Evolutionary conservation across 2,329 filamentous ascomycete species (phyloP), one percentile per base, ranked within the genome.

Genomic region (Neonectria ditissima): DNA sequence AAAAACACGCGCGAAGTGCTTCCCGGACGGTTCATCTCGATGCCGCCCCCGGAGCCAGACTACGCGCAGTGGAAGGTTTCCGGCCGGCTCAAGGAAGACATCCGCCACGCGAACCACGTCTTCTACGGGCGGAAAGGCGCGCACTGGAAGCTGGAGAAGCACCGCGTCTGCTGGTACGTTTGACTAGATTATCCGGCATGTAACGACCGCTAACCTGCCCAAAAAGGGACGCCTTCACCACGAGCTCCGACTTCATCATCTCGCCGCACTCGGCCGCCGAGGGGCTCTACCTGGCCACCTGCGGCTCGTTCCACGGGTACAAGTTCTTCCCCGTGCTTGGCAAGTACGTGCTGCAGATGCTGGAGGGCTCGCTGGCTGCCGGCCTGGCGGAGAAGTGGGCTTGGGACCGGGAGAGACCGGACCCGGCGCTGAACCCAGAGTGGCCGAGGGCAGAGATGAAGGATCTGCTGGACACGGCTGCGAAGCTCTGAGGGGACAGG

Each of bases 321-420:
- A 91, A 91, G 75, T 91, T 92, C 75, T 83, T 91, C 61, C 89
- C 89, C 0, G 83, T 86, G 3, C 83, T 90, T 26, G 89, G 89
- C 5, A 86, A 84, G 67, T 91, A 91, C 68, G 81, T 89, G 28
- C 73, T 83, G n/a, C 82, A 87, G 69, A 85, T 85, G 88, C 76
- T 82, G 28, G 83, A 83, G 68, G 83, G 76, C 13, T 66, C 75
- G 14, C 73, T 88, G 18, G 74, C 78, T 7, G 68, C 80, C 0
- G 81, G 83, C 55, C 70, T 87, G 62, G 70, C 71, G 51, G 69
- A 76, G 54, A 83, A 82, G 68, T 88, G 86, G 86, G 84, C 84
- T 5, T 88, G 86, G 86, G 87, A 91, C 73, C 82, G 88, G 13
- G 83, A 87, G 71, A 77, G 86, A 22, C 86, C 87, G 2, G 84